Evolutionary conservation across 331 rosid species (phyloP).

Genomic region (Telfairia occidentalis): DNA sequence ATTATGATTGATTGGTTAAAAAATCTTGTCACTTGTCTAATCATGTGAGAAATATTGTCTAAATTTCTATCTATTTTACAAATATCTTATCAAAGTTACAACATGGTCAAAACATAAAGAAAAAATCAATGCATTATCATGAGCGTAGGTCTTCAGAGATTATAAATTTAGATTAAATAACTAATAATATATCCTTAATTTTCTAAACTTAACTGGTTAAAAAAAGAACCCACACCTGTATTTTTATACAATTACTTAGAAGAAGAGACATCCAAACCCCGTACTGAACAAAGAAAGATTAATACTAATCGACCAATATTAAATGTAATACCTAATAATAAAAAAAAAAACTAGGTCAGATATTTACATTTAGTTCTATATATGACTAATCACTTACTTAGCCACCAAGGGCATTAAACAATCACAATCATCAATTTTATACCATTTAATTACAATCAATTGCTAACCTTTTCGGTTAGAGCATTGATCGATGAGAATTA

Average conservation of each 20-base stretch:
- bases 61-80: not conserved
- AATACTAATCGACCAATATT: not conserved
- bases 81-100: not conserved
- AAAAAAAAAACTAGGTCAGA: not conserved
- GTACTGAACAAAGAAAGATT: not conserved
- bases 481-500: not conserved
- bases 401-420: not conserved
- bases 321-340: not conserved
- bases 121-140: too few species aligned
- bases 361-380: not conserved
- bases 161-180: too few species aligned
- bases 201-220: too few species aligned
- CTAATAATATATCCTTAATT: too few species aligned
- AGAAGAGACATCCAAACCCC: not conserved
- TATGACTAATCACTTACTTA: too few species aligned
- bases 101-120: not conserved
- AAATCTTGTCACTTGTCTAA: not conserved
- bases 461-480: not conserved
- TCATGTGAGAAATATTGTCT: not conserved
- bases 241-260: too few species aligned
- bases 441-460: not conserved
- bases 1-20: not conserved
- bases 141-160: too few species aligned
- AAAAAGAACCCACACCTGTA: too few species aligned
- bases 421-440: not conserved